Evolutionary conservation across 106 monocot species (phyloP), one percentile per base, ranked within the genome.

Genomic region (Platanthera guangdongensis): DNA sequence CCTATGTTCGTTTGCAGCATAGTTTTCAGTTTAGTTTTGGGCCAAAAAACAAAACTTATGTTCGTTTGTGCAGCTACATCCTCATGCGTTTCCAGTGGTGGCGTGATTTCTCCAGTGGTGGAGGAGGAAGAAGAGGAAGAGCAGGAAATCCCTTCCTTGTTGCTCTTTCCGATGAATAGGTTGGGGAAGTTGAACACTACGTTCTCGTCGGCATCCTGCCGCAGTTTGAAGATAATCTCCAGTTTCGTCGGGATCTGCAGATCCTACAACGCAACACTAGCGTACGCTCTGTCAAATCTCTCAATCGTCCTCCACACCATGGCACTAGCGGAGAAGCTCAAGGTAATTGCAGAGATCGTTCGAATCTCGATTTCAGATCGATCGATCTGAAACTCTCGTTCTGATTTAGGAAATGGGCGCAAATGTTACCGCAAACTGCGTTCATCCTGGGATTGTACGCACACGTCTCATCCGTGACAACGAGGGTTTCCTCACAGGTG

Each of bases 251-350:
- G 1, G 28, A 57, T 74, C 74, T 74, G 55, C 77, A 97, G 96
- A 48, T 80, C 91, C 16, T 99, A 89, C 77, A 82, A 90, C 81
- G 82, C 88, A 53, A 94, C 91, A 50, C 81, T 69, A 68, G 94
- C 89, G 2, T 99, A 99, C 86, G 89, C 97, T 0, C 77, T 94
- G 45, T 94, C 97, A 47, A 99, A 99, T 85, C 89, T 99, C 71
- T 94, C 97, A 2, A 94, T 89, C 80, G 91, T 99, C 50, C 91
- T 94, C 78, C 89, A 94, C 78, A 88, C 94, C 52, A 78, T 64
- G 68, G 89, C 89, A 68, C 87, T 99, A 14, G 82, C 94, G 45
- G 72, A 74, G 25, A 69, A 87, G 50, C 80, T 99, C 67, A 71
- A 86, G 91, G 97, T 95, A n/a, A 16, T 12, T 65, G 2, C 25